Evolutionary conservation across 2,329 filamentous ascomycete genomes (phyloP).

Genomic region (Xylaria sp.): DNA sequence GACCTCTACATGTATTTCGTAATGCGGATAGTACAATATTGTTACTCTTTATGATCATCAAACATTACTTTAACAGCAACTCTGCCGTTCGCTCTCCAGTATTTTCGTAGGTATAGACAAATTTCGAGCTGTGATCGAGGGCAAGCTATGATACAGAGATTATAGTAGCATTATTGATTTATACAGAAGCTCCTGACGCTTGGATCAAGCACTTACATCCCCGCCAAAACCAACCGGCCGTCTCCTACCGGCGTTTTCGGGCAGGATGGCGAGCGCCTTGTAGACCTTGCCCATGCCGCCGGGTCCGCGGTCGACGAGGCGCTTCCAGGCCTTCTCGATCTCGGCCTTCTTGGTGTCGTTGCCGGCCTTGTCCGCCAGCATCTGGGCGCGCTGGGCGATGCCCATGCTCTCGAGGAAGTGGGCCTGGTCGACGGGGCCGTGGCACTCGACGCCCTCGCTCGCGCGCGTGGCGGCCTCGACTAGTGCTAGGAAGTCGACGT

Average conservation of each 20-base stretch:
- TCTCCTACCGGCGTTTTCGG: constrained; percentile 77
- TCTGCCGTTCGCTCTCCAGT: not conserved
- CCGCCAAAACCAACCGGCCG: constrained; percentile 94
- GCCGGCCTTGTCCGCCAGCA: constrained; percentile 64
- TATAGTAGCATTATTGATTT: not conserved
- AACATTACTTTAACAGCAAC: not conserved
- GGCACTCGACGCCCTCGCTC: constrained; percentile 85
- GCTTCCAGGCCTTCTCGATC: constrained; percentile 79
- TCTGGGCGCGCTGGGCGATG: constrained; percentile 78
- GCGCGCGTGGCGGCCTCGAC: constrained; percentile 82
- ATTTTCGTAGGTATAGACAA: not conserved
- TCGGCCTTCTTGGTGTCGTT: constrained; percentile 63
- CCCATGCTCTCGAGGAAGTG: constrained; percentile 84
- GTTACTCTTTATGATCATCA: constrained; percentile 6
- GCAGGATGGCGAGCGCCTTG: constrained; percentile 90
- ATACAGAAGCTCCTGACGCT: not conserved
- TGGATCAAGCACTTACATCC: constrained; percentile 54
- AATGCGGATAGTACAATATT: constrained; percentile 7
- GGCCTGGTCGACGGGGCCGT: constrained; percentile 89
- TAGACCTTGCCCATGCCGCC: constrained; percentile 95
- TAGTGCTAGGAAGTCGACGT: constrained; percentile 91
- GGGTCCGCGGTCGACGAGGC: constrained; percentile 83
- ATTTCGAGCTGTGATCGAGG: not conserved
- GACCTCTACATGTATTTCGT: not conserved
- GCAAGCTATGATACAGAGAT: constrained; percentile 7